phyloP scores from a whole-genome alignment of 2,329 filamentous ascomycete genomes.

The Phyllosticta ampelicida region DNA sequence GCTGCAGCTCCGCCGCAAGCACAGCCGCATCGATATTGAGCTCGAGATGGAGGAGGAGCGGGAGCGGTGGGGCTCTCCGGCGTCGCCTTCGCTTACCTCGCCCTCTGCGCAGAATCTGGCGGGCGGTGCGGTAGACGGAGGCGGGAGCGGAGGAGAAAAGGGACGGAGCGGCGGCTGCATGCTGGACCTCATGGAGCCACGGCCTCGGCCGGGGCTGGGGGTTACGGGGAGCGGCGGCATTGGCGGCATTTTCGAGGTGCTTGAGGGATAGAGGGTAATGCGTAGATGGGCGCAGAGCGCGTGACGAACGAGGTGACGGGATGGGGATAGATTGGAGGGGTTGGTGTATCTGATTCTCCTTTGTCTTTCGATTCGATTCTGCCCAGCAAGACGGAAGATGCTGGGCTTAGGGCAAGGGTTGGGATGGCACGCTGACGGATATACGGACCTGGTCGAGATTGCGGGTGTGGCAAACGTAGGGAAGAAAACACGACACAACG shows the following conservation, averaged over 20 bases:
- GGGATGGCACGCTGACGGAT: no score
- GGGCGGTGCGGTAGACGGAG: not conserved
- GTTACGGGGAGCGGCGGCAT: conserved; percentile 9
- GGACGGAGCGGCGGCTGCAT: not conserved
- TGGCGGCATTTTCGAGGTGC: conserved; percentile 27
- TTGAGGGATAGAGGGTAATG: conserved; percentile 10
- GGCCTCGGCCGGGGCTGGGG: conserved; percentile 14
- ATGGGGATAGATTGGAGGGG: no score
- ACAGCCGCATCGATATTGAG: conserved; percentile 24
- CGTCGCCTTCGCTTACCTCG: conserved; percentile 2
- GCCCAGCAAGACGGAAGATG: no score
- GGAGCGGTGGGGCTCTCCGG: conserved; percentile 19
- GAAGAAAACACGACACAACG: no score
- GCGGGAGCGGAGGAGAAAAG: not conserved
- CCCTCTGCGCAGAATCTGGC: conserved; percentile 1
- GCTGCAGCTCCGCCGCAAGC: conserved; percentile 23
- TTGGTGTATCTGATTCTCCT: no score
- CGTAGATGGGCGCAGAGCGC: no score
- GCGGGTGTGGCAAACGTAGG: no score
- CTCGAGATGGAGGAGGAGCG: conserved; percentile 23
- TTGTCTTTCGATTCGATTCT: no score
- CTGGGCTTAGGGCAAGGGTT: no score
- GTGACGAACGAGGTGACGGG: no score
- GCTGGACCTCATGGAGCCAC: conserved; percentile 19
- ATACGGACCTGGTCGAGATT: no score